Evolutionary conservation across 2,329 filamentous ascomycete genomes (phyloP), one percentile per base, ranked within the genome.

Genomic region (Coleophoma eucalyptorum): DNA sequence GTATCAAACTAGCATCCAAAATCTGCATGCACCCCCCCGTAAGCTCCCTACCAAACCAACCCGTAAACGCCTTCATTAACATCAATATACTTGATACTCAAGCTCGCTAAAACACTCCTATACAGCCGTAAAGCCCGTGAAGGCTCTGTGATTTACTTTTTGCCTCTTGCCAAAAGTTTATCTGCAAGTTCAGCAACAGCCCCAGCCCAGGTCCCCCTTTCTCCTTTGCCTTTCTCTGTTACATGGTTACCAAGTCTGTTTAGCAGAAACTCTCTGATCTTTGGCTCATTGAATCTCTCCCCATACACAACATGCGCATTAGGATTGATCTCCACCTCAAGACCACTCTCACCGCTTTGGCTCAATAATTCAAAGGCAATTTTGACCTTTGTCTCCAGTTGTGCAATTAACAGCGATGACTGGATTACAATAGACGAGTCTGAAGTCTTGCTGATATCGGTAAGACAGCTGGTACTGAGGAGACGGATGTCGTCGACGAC

Each of bases 261-360:
- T 12, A 72, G 67, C 55, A 94, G 63, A 58, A 88, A 91, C 50
- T 90, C 86, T n/a, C 72, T 74, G 73, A 94, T 85, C 68, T 89
- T 91, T 46, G 75, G 79, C 56, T 84, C 81, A 56, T 90, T 89
- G 66, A 92, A 91, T 53, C 80, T 77, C 69, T 93, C 88, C 0
- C 89, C 89, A 64, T 94, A 94, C 2, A 90, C 73, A 1, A 92
- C 81, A 48, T 73, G 75, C 0, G 83, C 87, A 19, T 71, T 72
- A 1, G 78, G 74, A 5, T 69, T 69, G 20, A 87, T 70, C 13
- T 68, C 66, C 34, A 89, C 74, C 1, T 80, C 75, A 11, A 86
- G 69, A 3, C 77, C 75, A n/a, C 73, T 71, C 1, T 70, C 69
- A 0, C 69, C 69, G 45, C 68, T 72, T 10, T 68, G 67, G 2